Conservation (phyloP, 2,329 filamentous ascomycete genomes). For the Cladosporium sphaerospermum region DNA sequence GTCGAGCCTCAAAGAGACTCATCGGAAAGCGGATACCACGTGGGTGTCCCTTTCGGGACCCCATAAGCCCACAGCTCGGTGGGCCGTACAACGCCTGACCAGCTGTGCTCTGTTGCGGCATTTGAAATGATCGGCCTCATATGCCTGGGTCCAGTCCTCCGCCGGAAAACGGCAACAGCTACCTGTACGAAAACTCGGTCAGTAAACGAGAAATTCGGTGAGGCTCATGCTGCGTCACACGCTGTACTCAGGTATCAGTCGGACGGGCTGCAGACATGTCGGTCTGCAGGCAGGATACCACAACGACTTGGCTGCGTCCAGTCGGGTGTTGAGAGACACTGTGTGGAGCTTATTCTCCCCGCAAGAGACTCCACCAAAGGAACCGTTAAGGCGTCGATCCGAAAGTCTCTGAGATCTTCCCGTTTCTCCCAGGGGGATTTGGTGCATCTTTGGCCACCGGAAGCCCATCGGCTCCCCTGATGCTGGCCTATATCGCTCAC, state of each 20-base stretch:
- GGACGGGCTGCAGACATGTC: background rate
- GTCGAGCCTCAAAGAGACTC: background rate
- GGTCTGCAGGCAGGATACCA: background rate
- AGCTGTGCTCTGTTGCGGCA: too few species aligned
- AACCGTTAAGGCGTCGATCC: background rate
- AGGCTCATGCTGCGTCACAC: too few species aligned
- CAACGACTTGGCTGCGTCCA: background rate
- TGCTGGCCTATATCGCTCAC: conserved; percentile 1
- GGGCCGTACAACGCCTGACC: too few species aligned
- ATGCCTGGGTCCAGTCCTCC: too few species aligned
- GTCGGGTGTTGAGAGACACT: conserved; percentile 8
- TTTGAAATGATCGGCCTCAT: too few species aligned
- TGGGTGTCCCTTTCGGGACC: background rate
- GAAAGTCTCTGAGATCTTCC: background rate
- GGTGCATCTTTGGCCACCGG: background rate
- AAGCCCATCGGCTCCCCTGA: background rate
- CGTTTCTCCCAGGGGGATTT: background rate
- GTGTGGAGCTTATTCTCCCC: background rate
- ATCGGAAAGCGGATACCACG: background rate
- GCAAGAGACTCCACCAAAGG: background rate
- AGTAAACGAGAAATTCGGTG: too few species aligned
- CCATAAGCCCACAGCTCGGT: background rate
- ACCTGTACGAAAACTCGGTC: too few species aligned
- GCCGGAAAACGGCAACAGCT: too few species aligned
- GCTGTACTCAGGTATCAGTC: background rate